Evolutionary conservation across 805 yeast genomes (phyloP).

Genomic region (Suhomyces vadensis): DNA sequence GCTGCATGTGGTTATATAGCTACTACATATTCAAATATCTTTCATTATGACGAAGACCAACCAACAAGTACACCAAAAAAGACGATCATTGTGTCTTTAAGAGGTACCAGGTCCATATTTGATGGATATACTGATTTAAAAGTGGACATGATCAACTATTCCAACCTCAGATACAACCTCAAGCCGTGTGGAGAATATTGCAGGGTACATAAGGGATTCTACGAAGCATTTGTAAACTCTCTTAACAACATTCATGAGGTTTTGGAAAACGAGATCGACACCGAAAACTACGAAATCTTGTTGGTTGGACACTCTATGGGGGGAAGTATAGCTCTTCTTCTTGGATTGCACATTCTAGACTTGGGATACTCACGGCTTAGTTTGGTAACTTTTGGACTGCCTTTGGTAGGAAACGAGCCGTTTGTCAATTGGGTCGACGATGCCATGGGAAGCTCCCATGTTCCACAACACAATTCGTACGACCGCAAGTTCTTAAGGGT

Average conservation of each 20-base stretch:
- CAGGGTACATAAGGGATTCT: slow-evolving; percentile 37
- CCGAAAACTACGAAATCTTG: slow-evolving; percentile 16
- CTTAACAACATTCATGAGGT: slow-evolving; percentile 25
- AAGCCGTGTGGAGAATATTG: slow-evolving; percentile 35
- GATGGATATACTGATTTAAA: slow-evolving; percentile 43
- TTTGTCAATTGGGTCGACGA: slow-evolving; percentile 39
- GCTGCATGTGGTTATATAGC: slow-evolving; percentile 44
- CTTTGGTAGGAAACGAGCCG: slow-evolving; percentile 41
- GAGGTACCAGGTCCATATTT: slow-evolving; percentile 45
- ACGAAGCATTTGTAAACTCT: slow-evolving; percentile 30
- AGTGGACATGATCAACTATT: slow-evolving; percentile 35
- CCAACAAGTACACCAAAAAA: slow-evolving; percentile 17
- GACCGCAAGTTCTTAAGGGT: slow-evolving; percentile 23
- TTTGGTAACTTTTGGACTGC: slow-evolving; percentile 47
- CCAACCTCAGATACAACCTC: slow-evolving; percentile 21
- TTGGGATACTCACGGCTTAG: slow-evolving; percentile 32
- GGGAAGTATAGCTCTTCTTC: slow-evolving; percentile 40
- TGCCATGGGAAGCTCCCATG: slow-evolving; percentile 29
- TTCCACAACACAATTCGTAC: slow-evolving; percentile 20
- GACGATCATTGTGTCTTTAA: slow-evolving; percentile 33
- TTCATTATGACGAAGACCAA: slow-evolving; percentile 17
- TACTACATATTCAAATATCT: slow-evolving; percentile 26
- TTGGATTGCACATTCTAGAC: slow-evolving; percentile 38
- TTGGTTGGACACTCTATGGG: slow-evolving; percentile 39
- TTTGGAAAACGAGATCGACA: slow-evolving; percentile 17